Conservation (phyloP, 169 alveolate species). For the Eimeria nieschulzi region DNA sequence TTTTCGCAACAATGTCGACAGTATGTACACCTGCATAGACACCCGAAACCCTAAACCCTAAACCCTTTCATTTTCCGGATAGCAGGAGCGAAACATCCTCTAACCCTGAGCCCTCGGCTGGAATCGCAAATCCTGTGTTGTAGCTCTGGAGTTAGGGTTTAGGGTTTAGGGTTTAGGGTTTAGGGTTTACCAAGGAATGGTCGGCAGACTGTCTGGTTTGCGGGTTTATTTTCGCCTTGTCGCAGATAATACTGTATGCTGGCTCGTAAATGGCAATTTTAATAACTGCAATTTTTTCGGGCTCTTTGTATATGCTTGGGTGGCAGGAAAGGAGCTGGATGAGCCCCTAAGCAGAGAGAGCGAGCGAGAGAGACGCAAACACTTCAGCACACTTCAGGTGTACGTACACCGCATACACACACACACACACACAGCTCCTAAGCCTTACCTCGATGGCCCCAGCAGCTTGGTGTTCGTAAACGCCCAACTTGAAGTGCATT, state of each 20-base stretch:
- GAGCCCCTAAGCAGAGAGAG: constrained; percentile 6
- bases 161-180: neutral
- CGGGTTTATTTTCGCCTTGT: constrained; percentile 89
- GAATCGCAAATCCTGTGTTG: too few relatives aligned
- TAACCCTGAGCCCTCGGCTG: neutral
- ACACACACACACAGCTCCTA: constrained; percentile 46
- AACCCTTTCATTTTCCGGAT: neutral
- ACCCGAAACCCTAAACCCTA: neutral
- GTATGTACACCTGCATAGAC: neutral
- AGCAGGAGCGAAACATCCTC: neutral
- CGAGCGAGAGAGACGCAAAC: neutral
- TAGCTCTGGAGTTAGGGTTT: neutral
- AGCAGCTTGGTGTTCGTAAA: constrained; percentile 92
- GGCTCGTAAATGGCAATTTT: constrained; percentile 83
- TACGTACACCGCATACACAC: neutral
- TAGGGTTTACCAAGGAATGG: constrained; percentile 84
- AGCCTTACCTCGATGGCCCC: constrained; percentile 88
- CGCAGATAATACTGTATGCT: constrained; percentile 91
- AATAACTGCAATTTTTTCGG: constrained; percentile 70
- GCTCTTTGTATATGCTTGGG: constrained; percentile 22
- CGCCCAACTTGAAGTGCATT: constrained; percentile 92
- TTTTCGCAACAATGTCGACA: neutral
- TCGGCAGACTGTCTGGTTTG: constrained; percentile 88
- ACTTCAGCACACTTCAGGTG: neutral
- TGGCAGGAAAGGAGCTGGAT: constrained; percentile 40